Conservation (phyloP, 2,329 filamentous ascomycete species). For the Fusarium aywerte region DNA sequence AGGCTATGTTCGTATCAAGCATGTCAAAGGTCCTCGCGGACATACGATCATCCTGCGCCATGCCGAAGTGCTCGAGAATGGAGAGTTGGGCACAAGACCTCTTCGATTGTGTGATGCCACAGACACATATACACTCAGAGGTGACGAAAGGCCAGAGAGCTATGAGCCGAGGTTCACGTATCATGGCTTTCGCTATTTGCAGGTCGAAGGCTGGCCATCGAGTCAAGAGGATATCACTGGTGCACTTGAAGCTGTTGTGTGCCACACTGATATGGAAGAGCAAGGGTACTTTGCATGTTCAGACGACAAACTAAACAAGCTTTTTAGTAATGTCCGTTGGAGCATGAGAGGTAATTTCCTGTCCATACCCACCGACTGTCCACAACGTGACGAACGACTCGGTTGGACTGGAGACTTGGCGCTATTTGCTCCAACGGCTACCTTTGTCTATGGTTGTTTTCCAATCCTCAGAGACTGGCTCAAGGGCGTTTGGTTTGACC, state of each 20-base stretch:
- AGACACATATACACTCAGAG: conserved; percentile 53
- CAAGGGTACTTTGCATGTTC: conserved; percentile 65
- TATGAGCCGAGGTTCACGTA: conserved; percentile 63
- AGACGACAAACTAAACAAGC: conserved; percentile 61
- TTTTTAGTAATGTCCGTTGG: conserved; percentile 67
- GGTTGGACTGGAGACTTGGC: conserved; percentile 65
- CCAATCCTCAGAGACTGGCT: conserved; percentile 50
- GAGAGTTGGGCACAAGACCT: conserved; percentile 54
- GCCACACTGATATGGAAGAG: conserved; percentile 64
- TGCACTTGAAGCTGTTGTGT: conserved; percentile 49
- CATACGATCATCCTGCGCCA: conserved; percentile 59
- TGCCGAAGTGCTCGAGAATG: conserved; percentile 65
- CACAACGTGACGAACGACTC: conserved; percentile 65
- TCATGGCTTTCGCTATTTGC: conserved; percentile 65
- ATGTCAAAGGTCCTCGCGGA: conserved; percentile 46
- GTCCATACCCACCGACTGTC: conserved; percentile 67
- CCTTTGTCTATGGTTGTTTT: conserved; percentile 62
- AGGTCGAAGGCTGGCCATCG: conserved; percentile 58
- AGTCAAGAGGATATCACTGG: conserved; percentile 35
- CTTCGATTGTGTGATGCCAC: conserved; percentile 62
- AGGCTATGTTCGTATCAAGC: conserved; percentile 57
- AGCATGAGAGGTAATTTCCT: conserved; percentile 69
- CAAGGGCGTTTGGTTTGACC: conserved; percentile 22
- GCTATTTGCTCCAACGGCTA: conserved; percentile 62
- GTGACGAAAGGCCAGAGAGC: conserved; percentile 15